Percentiles rank a stretch among this genome's conserved stretches.
phyloP scores from a whole-genome alignment of 164 flowering plant genomes.

The Macadamia integrifolia region DNA sequence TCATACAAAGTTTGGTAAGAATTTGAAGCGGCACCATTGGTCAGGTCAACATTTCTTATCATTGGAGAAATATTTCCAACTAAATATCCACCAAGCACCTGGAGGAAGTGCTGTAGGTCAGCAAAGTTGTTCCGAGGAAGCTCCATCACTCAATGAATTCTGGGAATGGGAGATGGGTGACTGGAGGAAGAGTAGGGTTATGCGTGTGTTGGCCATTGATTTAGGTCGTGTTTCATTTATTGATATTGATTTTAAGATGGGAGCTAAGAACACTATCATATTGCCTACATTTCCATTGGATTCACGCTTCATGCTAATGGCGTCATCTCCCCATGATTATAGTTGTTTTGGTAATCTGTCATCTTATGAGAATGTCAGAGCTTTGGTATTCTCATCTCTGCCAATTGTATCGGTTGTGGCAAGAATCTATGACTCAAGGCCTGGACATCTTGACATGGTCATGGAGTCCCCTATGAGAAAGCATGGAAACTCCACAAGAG shows the following conservation, averaged over 20 bases:
- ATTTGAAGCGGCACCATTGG: constrained; percentile 69
- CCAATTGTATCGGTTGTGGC: constrained; percentile 60
- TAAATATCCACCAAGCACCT: constrained; percentile 43
- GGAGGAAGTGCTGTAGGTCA: constrained; percentile 10
- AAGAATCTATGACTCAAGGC: constrained; percentile 59
- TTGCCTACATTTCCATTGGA: constrained; percentile 89
- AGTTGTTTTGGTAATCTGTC: constrained; percentile 23
- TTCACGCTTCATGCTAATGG: constrained; percentile 56
- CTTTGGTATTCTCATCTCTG: constrained; percentile 67
- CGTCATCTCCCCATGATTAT: constrained; percentile 30
- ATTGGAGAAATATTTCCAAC: constrained; percentile 40
- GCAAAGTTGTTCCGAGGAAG: constrained; percentile 38
- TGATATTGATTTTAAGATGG: constrained; percentile 59
- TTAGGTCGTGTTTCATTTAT: constrained; percentile 67
- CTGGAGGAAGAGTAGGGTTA: constrained; percentile 79
- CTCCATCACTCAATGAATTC: constrained; percentile 41
- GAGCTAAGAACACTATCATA: constrained; percentile 48
- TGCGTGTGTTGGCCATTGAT: constrained; percentile 85
- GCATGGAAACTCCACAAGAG: constrained; percentile 36
- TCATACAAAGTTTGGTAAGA: constrained; percentile 75
- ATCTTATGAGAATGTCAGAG: constrained; percentile 52
- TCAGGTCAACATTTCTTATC: constrained; percentile 17
- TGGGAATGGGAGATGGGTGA: constrained; percentile 99
- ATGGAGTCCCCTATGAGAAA: constrained; percentile 63
- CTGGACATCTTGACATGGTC: constrained; percentile 46